Evolutionary conservation across 2,329 filamentous ascomycete genomes (phyloP).

Genomic region (Talaromyces sp.): DNA sequence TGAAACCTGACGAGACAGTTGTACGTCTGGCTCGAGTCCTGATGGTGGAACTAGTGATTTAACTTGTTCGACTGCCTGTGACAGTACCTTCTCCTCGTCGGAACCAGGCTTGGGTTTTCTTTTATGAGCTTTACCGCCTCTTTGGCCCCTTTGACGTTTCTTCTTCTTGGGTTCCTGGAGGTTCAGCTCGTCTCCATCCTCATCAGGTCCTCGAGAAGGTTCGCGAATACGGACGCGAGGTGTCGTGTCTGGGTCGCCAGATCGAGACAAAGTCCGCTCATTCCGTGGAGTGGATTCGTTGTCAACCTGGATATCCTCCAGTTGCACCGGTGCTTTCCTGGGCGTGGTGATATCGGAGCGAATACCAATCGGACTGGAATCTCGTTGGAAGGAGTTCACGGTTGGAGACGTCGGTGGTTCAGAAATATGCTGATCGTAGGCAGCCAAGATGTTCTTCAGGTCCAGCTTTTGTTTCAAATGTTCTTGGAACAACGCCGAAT

Average conservation of each 20-base stretch:
- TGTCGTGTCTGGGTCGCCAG: conserved; percentile 24
- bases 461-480: conserved; percentile 44
- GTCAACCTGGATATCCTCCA: conserved; percentile 32
- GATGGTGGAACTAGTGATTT: conserved; percentile 40
- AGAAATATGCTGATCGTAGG: conserved; percentile 34
- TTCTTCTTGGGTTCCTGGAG: conserved; percentile 55
- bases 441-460: conserved; percentile 43
- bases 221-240: conserved; percentile 41
- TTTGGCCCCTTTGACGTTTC: conserved; percentile 66
- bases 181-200: conserved; percentile 29
- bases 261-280: conserved; percentile 21
- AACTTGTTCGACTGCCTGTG: conserved; percentile 56
- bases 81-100: conserved; percentile 52
- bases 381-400: conserved; percentile 29
- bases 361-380: conserved; percentile 23
- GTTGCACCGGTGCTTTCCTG: background rate
- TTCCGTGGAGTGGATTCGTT: conserved; percentile 30
- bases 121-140: conserved; percentile 66
- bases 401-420: conserved; percentile 40
- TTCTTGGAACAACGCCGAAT: conserved; percentile 40
- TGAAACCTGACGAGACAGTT: conserved; percentile 52
- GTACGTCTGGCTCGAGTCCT: conserved; percentile 60
- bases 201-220: conserved; percentile 32
- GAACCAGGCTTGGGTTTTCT: conserved; percentile 51
- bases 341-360: conserved; percentile 13